A percentile compares a stretch with the other conserved stretches of the same genome.
Conservation (phyloP, 768 basidiomycete genomes). For the Rhodocollybia butyracea region DNA sequence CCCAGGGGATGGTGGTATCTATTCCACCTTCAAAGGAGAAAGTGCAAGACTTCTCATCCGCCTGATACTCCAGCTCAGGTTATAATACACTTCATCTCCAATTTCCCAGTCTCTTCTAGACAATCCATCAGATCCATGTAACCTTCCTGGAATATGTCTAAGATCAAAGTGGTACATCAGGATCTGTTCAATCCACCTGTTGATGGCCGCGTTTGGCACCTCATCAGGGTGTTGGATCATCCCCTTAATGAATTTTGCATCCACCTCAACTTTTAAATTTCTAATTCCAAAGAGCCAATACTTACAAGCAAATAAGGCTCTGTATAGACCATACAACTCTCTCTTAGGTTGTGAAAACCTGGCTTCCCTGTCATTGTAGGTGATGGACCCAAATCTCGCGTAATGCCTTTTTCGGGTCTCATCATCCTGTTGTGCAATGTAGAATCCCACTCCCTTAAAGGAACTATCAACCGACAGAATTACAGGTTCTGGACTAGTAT, state of each 20-base stretch:
- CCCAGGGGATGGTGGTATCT: neutral
- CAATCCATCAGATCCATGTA: constrained; percentile 34
- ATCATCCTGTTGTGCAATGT: too few relatives aligned
- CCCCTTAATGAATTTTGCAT: constrained; percentile 37
- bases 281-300: too few relatives aligned
- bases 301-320: too few relatives aligned
- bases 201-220: constrained; percentile 32
- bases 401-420: too few relatives aligned
- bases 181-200: constrained; percentile 39
- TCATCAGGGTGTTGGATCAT: constrained; percentile 39
- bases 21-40: neutral
- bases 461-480: too few relatives aligned
- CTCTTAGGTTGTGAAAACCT: too few relatives aligned
- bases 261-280: too few relatives aligned
- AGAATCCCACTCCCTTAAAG: too few relatives aligned
- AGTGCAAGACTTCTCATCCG: neutral
- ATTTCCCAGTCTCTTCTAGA: constrained; percentile 17
- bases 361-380: too few relatives aligned
- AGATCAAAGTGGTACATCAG: constrained; percentile 33
- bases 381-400: too few relatives aligned
- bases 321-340: too few relatives aligned
- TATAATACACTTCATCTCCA: neutral
- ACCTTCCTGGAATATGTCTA: constrained; percentile 32
- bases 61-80: neutral
- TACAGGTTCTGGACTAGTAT: too few relatives aligned